Percentiles rank a stretch among this genome's conserved stretches.
These are phyloP conservation scores for Trypanosoma caninum DNA, from an alignment of 208 protist species.

Conservation along the genomic window DNA sequence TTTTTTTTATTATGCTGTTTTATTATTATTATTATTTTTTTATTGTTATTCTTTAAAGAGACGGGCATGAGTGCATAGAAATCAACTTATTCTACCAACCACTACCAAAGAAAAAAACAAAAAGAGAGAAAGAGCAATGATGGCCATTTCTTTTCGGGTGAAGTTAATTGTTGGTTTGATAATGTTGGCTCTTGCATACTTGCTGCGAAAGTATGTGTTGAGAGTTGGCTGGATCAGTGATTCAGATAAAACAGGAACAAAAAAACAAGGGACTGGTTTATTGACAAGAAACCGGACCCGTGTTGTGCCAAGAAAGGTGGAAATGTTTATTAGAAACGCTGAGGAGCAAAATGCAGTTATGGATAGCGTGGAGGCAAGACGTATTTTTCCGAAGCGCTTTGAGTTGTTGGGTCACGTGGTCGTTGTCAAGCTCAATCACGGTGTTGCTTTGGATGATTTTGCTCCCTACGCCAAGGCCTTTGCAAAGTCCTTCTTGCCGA, in stretches of 20 bases:
- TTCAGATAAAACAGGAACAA: too few species aligned
- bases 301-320: conserved; percentile 40
- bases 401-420: conserved; percentile 83
- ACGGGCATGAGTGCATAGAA: too few species aligned
- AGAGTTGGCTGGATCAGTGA: not conserved
- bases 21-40: conserved; percentile 2
- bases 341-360: not conserved
- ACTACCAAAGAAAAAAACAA: not conserved
- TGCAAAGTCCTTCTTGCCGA: conserved; percentile 54
- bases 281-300: conserved; percentile 1
- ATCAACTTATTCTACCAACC: not conserved
- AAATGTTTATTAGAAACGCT: conserved; percentile 42
- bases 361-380: conserved; percentile 21
- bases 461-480: conserved; percentile 39
- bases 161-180: not conserved
- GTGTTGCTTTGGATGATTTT: conserved; percentile 37
- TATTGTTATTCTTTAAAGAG: conserved; percentile 1
- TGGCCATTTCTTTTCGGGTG: not conserved
- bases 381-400: conserved; percentile 69
- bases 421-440: conserved; percentile 67
- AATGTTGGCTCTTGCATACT: not conserved
- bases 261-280: not conserved
- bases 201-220: conserved; percentile 7
- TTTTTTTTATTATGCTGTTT: not conserved
- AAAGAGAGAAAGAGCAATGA: conserved; percentile 9